Percentiles rank a stretch among this genome's conserved stretches.
Evolutionary conservation across 345 rosid species (phyloP).

Genomic region (Lepidium aucheri): DNA sequence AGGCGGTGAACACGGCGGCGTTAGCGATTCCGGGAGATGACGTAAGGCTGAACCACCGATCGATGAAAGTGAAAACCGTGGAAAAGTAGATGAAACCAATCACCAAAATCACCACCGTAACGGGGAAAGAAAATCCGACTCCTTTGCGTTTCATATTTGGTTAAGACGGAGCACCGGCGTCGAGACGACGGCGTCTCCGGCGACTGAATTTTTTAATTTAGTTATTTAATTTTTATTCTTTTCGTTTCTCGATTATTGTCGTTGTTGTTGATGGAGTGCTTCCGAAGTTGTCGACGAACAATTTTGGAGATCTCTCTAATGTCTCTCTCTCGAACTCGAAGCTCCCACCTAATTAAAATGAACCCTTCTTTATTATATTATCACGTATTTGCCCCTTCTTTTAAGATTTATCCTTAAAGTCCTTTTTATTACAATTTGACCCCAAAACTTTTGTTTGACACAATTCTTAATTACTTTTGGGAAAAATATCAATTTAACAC

Average conservation of each 20-base stretch:
- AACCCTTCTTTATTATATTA: not conserved
- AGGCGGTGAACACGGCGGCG: conserved; percentile 57
- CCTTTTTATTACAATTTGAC: not conserved
- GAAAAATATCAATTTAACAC: too few species aligned
- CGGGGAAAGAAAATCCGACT: conserved; percentile 54
- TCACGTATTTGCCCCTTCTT: not conserved
- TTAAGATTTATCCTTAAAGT: not conserved
- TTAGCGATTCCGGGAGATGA: conserved; percentile 78
- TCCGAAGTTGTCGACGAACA: conserved; percentile 3
- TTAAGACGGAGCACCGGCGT: conserved; percentile 60
- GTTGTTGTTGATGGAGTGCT: conserved; percentile 16
- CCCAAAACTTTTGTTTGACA: not conserved
- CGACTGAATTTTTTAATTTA: not conserved
- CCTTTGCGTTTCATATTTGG: conserved; percentile 44
- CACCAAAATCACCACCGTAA: conserved; percentile 51
- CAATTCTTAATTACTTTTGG: too few species aligned
- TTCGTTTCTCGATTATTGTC: conserved; percentile 3
- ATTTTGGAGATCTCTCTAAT: conserved; percentile 7
- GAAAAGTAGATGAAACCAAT: conserved; percentile 59
- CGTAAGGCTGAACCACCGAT: conserved; percentile 80
- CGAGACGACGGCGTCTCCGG: conserved; percentile 63
- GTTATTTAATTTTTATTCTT: not conserved
- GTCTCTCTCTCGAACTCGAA: conserved; percentile 6
- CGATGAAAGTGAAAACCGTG: conserved; percentile 73
- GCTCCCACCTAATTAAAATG: conserved; percentile 1